Percentiles rank a stretch among this genome's conserved stretches.
phyloP scores from a whole-genome alignment of 2,329 filamentous ascomycete species.

The Paramyrothecium sp. region DNA sequence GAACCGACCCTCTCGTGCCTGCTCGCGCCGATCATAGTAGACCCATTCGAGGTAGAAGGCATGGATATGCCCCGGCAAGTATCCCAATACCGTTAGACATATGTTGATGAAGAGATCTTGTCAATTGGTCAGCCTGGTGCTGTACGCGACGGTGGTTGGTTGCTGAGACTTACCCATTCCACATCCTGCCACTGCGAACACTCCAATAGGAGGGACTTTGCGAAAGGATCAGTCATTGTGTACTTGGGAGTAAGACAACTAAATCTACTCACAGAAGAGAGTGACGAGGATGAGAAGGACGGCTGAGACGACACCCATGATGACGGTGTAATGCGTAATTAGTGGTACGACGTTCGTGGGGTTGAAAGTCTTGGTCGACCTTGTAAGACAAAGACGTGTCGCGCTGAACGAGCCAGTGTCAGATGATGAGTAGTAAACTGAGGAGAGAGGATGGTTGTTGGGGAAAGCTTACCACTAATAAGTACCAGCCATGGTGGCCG shows the following conservation, averaged over 20 bases:
- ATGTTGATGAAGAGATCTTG: conserved; percentile 66
- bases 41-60: conserved; percentile 82
- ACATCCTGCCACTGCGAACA: conserved; percentile 64
- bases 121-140: conserved; percentile 9
- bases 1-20: conserved; percentile 55
- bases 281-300: conserved; percentile 51
- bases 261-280: conserved; percentile 43
- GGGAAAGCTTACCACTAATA: not conserved
- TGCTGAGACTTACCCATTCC: conserved; percentile 42
- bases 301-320: conserved; percentile 48
- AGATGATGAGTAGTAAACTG: no score
- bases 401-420: no score
- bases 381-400: no score
- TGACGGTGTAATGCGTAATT: conserved; percentile 19
- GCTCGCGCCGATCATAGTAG: conserved; percentile 73
- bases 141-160: conserved; percentile 1
- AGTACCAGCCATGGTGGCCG: not conserved
- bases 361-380: no score
- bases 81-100: conserved; percentile 65
- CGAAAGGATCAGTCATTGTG: conserved; percentile 16
- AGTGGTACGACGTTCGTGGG: not conserved
- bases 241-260: not conserved
- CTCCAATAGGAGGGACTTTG: conserved; percentile 64
- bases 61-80: conserved; percentile 75
- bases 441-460: not conserved